phyloP scores from a whole-genome alignment of 805 yeast species.

The Teunomyces aglyptinius region DNA sequence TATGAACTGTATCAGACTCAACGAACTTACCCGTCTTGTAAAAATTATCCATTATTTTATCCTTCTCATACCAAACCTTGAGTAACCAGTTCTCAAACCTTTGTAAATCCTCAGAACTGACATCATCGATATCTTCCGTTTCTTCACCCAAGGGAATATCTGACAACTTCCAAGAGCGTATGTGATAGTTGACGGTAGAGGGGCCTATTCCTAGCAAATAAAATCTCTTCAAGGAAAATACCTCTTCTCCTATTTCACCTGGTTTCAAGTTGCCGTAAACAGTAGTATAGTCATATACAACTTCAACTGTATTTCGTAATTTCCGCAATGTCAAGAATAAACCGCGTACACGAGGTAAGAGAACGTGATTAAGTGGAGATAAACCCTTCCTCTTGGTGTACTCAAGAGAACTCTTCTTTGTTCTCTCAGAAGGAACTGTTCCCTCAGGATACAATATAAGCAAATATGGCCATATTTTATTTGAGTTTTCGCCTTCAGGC shows the following conservation, averaged over 20 bases:
- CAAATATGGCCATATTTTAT: slow-evolving; percentile 48
- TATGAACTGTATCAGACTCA: slow-evolving; percentile 10
- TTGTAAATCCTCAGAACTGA: slow-evolving; percentile 39
- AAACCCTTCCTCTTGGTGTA: slow-evolving; percentile 55
- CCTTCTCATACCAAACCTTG: slow-evolving; percentile 75
- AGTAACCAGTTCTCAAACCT: slow-evolving; percentile 75
- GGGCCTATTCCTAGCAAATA: slow-evolving; percentile 77
- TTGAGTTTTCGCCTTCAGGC: slow-evolving; percentile 29
- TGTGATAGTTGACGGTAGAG: slow-evolving; percentile 56
- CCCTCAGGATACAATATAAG: slow-evolving; percentile 91
- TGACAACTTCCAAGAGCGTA: slow-evolving; percentile 53
- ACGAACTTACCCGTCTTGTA: slow-evolving; percentile 55
- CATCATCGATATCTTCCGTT: slow-evolving; percentile 42
- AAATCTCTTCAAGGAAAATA: slow-evolving; percentile 60
- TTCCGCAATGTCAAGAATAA: slow-evolving; percentile 61
- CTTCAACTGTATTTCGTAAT: slow-evolving; percentile 51
- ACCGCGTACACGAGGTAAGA: slow-evolving; percentile 85
- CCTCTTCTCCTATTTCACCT: slow-evolving; percentile 72
- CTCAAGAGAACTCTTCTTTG: slow-evolving; percentile 53
- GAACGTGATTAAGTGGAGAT: slow-evolving; percentile 55
- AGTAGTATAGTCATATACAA: slow-evolving; percentile 77
- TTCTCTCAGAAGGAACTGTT: slow-evolving; percentile 72
- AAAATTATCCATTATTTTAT: slow-evolving; percentile 61
- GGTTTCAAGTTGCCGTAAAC: slow-evolving; percentile 72
- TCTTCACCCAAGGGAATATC: slow-evolving; percentile 62